phyloP scores from a whole-genome alignment of 1,284 basidiomycete species.

The Ustilago loliicola region DNA sequence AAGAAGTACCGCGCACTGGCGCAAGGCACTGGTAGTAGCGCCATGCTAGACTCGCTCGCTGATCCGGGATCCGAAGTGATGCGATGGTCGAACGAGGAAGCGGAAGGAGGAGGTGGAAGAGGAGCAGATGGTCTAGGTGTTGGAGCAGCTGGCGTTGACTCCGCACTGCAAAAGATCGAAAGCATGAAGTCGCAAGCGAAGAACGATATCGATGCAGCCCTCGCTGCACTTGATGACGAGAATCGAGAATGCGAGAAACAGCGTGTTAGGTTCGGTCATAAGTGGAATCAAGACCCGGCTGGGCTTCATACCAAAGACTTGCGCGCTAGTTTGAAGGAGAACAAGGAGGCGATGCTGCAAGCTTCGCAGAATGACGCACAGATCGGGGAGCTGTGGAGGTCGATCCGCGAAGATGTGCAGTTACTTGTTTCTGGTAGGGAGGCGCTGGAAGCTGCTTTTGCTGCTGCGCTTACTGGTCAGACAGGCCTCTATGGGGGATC shows the following conservation, averaged over 20 bases:
- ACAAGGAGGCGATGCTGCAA: constrained; percentile 80
- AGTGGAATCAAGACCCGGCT: constrained; percentile 91
- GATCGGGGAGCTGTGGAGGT: constrained; percentile 81
- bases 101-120: constrained; percentile 78
- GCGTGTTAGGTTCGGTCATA: constrained; percentile 82
- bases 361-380: constrained; percentile 85
- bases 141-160: constrained; percentile 55
- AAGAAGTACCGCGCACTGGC: constrained; percentile 81
- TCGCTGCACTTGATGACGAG: constrained; percentile 66
- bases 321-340: constrained; percentile 84
- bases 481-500: constrained; percentile 38
- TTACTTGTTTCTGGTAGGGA: constrained; percentile 76
- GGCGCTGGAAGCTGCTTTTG: constrained; percentile 79
- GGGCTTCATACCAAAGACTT: constrained; percentile 76
- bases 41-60: constrained; percentile 67
- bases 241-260: constrained; percentile 71
- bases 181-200: constrained; percentile 46
- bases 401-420: constrained; percentile 78
- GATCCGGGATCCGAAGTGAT: constrained; percentile 80
- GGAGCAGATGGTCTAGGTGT: constrained; percentile 76
- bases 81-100: constrained; percentile 79
- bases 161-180: constrained; percentile 50
- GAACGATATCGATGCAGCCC: constrained; percentile 46
- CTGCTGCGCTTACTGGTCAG: constrained; percentile 71
- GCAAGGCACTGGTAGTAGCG: constrained; percentile 75